Conservation (phyloP, 345 rosid genomes). For the Bretschneidera sinensis region DNA sequence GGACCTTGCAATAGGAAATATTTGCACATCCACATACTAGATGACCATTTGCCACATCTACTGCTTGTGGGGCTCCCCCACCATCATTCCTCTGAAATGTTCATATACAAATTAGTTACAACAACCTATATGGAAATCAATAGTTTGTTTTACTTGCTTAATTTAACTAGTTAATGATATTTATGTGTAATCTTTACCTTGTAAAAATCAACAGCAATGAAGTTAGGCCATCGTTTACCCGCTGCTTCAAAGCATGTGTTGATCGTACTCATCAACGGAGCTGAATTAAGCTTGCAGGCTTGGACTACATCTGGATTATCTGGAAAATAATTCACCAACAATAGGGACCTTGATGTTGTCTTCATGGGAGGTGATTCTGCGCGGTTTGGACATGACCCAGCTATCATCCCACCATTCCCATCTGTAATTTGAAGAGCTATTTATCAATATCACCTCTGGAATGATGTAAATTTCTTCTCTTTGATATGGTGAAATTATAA, state of each 20-base stretch:
- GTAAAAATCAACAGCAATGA: constrained; percentile 88
- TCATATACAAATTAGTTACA: not conserved
- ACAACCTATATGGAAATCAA: not conserved
- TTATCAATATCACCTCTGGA: constrained; percentile 13
- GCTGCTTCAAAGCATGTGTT: constrained; percentile 54
- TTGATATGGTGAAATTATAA: not conserved
- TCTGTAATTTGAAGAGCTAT: constrained; percentile 40
- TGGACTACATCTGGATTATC: constrained; percentile 38
- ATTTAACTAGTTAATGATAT: no score
- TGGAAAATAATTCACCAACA: constrained; percentile 69
- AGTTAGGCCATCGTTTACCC: constrained; percentile 88
- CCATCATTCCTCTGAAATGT: constrained; percentile 70
- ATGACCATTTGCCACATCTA: constrained; percentile 70
- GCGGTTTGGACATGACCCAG: constrained; percentile 68
- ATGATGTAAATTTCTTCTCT: not conserved
- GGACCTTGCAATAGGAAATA: constrained; percentile 70
- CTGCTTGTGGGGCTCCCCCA: constrained; percentile 73
- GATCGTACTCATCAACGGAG: constrained; percentile 53
- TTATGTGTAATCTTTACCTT: no score
- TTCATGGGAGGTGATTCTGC: constrained; percentile 66
- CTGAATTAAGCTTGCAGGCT: constrained; percentile 76
- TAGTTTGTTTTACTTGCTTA: not conserved
- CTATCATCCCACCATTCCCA: constrained; percentile 67
- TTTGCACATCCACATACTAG: constrained; percentile 66
- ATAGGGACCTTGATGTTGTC: constrained; percentile 51